phyloP scores from a whole-genome alignment of 169 alveolate species.

The Babesia bovis region DNA sequence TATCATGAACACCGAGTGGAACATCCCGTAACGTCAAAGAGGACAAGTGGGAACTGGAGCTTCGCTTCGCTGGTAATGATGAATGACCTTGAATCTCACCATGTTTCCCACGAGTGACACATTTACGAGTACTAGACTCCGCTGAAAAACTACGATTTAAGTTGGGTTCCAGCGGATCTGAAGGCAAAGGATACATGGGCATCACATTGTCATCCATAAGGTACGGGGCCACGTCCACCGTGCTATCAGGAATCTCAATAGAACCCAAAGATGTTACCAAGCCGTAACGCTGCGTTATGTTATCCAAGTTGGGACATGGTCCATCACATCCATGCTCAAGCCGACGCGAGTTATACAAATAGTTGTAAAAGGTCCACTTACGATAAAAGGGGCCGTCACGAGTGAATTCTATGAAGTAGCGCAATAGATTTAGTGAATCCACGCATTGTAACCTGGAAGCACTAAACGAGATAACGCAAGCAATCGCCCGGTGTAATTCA shows the following conservation, averaged over 20 bases:
- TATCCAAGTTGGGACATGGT: background rate
- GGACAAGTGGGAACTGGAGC: too few relatives aligned
- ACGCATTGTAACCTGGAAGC: background rate
- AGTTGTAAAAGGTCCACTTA: conserved; percentile 30
- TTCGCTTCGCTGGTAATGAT: too few relatives aligned
- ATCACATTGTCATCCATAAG: background rate
- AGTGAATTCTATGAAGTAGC: conserved; percentile 18
- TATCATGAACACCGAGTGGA: too few relatives aligned
- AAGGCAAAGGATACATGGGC: background rate
- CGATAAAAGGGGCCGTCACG: conserved; percentile 6
- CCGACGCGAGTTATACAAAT: conserved; percentile 1
- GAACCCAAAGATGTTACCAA: background rate
- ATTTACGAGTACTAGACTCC: too few relatives aligned
- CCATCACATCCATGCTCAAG: background rate
- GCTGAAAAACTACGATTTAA: too few relatives aligned
- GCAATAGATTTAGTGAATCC: background rate
- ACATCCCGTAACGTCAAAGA: too few relatives aligned
- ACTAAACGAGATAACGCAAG: background rate
- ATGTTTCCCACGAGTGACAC: too few relatives aligned
- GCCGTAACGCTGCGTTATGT: background rate
- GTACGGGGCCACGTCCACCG: background rate
- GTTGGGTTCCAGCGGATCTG: background rate
- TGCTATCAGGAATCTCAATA: background rate
- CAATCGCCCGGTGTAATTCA: background rate
- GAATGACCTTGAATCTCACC: too few relatives aligned